These are phyloP conservation scores for Knufia fluminis DNA, from an alignment of 2,329 filamentous ascomycete species.

Conservation along the genomic window DNA sequence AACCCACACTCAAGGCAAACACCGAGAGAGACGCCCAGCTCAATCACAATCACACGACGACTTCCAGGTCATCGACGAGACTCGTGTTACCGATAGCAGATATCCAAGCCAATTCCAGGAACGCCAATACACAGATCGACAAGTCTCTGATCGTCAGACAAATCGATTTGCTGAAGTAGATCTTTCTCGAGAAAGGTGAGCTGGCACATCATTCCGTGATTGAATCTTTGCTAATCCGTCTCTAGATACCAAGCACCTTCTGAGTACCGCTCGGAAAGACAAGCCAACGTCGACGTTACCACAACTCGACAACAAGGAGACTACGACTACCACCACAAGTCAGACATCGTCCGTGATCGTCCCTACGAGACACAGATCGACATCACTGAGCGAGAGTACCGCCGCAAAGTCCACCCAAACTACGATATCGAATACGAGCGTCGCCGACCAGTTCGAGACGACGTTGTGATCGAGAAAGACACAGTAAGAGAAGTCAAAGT, in stretches of 20 bases:
- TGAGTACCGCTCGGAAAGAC: constrained; percentile 25
- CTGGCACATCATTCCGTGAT: constrained; percentile 22
- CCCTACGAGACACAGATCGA: constrained; percentile 42
- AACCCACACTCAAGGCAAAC: constrained; percentile 66
- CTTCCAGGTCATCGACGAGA: constrained; percentile 28
- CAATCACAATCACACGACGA: no score
- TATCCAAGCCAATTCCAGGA: constrained; percentile 2
- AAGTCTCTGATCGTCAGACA: not conserved
- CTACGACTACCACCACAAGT: constrained; percentile 17
- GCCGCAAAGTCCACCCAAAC: constrained; percentile 50
- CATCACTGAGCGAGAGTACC: constrained; percentile 53
- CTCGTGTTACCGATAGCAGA: constrained; percentile 24
- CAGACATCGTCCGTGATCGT: constrained; percentile 27
- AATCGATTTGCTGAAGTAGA: constrained; percentile 41
- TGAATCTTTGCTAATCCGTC: constrained; percentile 11
- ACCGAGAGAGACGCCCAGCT: constrained; percentile 54
- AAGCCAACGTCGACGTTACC: constrained; percentile 33
- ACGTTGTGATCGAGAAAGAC: constrained; percentile 28
- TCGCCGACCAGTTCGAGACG: constrained; percentile 25
- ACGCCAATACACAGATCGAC: constrained; percentile 5
- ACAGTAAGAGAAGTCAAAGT: constrained; percentile 38
- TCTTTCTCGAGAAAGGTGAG: constrained; percentile 44
- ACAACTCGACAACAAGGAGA: constrained; percentile 31
- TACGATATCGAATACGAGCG: constrained; percentile 41
- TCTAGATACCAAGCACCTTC: constrained; percentile 48